phyloP scores from a whole-genome alignment of 129 eudicot species.

The Cynara cardunculus region DNA sequence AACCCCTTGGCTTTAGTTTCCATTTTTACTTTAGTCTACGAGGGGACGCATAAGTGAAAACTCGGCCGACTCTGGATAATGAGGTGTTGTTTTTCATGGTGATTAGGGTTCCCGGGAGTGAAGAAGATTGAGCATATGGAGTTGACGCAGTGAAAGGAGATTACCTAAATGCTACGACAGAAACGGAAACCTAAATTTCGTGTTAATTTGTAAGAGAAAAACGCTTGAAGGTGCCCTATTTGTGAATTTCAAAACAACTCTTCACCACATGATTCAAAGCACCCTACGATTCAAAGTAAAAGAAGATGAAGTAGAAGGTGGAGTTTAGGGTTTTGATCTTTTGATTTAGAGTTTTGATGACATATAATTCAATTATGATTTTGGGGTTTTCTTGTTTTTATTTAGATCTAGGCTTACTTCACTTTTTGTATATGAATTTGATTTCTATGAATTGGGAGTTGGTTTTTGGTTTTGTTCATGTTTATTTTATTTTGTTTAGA shows the following conservation, averaged over 20 bases:
- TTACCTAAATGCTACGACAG: conserved; percentile 35
- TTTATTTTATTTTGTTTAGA: background rate
- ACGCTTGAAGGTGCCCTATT: background rate
- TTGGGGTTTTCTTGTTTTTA: background rate
- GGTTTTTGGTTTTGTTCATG: background rate
- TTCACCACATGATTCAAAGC: background rate
- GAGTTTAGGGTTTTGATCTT: no score
- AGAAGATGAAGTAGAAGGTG: no score
- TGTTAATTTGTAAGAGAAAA: background rate
- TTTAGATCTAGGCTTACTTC: background rate
- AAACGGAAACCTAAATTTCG: background rate
- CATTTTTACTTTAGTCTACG: conserved; percentile 33
- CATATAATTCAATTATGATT: background rate
- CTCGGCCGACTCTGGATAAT: conserved; percentile 18
- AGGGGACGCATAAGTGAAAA: conserved; percentile 39
- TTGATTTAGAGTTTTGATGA: no score
- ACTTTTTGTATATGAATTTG: background rate
- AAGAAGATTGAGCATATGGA: conserved; percentile 32
- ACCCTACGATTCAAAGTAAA: background rate
- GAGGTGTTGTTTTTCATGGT: conserved; percentile 40
- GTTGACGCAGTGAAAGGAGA: conserved; percentile 26
- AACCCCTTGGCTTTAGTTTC: no score
- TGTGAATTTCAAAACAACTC: background rate
- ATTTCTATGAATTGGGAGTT: background rate
- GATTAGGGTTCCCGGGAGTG: conserved; percentile 35